Percentiles rank a stretch among this genome's conserved stretches.
phyloP scores from a whole-genome alignment of 768 basidiomycete species.

The Coprinopsis sp. region DNA sequence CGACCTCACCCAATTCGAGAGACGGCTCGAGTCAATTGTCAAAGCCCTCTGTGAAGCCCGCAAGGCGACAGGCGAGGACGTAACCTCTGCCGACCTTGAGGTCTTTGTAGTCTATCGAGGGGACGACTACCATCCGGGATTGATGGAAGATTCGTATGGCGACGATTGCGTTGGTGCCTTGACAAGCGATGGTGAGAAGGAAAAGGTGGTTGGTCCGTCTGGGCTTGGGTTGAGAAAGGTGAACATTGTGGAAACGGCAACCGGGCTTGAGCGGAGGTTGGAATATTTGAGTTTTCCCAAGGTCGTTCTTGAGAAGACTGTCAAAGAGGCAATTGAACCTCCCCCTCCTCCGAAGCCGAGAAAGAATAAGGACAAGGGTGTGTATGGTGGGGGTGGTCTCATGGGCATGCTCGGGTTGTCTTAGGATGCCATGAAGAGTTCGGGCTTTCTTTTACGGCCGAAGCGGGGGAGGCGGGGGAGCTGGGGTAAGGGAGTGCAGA shows the following conservation, averaged over 20 bases:
- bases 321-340: conserved; percentile 12
- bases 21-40: conserved; percentile 23
- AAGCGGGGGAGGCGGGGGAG: too few relatives aligned
- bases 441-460: too few relatives aligned
- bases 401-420: too few relatives aligned
- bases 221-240: conserved; percentile 10
- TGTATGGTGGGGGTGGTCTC: neutral
- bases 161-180: too few relatives aligned
- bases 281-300: conserved; percentile 11
- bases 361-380: conserved; percentile 3
- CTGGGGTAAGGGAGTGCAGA: too few relatives aligned
- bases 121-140: conserved; percentile 7
- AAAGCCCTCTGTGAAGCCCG: conserved; percentile 21
- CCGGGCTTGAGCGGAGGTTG: neutral
- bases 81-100: conserved; percentile 23
- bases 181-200: conserved; percentile 4
- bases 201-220: conserved; percentile 8
- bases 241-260: neutral
- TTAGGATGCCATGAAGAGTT: too few relatives aligned
- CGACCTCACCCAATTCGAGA: conserved; percentile 15
- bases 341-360: neutral
- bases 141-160: conserved; percentile 24
- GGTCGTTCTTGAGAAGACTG: conserved; percentile 14
- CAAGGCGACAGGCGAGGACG: conserved; percentile 20
- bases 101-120: conserved; percentile 9